These are phyloP conservation scores for Daedaleopsis nitida DNA, from an alignment of 768 basidiomycete species.

Conservation along the genomic window DNA sequence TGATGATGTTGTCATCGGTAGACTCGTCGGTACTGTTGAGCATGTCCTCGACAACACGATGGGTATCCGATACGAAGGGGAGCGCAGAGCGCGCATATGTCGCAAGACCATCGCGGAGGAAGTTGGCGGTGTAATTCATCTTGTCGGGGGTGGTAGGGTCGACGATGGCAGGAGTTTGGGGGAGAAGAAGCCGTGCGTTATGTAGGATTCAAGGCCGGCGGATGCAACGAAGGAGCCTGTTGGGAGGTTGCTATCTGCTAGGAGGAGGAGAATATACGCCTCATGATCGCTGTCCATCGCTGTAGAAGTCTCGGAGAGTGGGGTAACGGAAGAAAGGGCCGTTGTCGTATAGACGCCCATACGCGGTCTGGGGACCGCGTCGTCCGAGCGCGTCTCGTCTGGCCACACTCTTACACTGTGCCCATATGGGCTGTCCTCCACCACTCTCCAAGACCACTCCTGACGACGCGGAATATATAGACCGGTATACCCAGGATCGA, in stretches of 20 bases:
- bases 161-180: slow-evolving; percentile 27
- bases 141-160: slow-evolving; percentile 30
- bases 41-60: slow-evolving; percentile 39
- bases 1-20: not conserved
- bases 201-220: slow-evolving; percentile 87
- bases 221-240: slow-evolving; percentile 98
- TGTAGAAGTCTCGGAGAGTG: not conserved
- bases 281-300: slow-evolving; percentile 47
- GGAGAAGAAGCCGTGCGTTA: slow-evolving; percentile 75
- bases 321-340: slow-evolving; percentile 8
- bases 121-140: slow-evolving; percentile 48
- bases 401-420: slow-evolving; percentile 4
- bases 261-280: slow-evolving; percentile 72
- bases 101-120: slow-evolving; percentile 71
- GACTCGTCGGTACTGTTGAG: not conserved
- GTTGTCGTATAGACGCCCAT: slow-evolving; percentile 8
- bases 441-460: not conserved
- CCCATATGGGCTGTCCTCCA: slow-evolving; percentile 9
- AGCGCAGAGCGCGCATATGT: slow-evolving; percentile 78
- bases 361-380: slow-evolving; percentile 21
- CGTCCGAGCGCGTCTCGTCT: slow-evolving; percentile 16
- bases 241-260: slow-evolving; percentile 92
- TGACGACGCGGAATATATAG: not conserved
- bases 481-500: not conserved
- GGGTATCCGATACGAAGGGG: slow-evolving; percentile 78